These are phyloP conservation scores for Exserohilum turcica DNA, from an alignment of 2,329 filamentous ascomycete species.

Conservation along the genomic window DNA sequence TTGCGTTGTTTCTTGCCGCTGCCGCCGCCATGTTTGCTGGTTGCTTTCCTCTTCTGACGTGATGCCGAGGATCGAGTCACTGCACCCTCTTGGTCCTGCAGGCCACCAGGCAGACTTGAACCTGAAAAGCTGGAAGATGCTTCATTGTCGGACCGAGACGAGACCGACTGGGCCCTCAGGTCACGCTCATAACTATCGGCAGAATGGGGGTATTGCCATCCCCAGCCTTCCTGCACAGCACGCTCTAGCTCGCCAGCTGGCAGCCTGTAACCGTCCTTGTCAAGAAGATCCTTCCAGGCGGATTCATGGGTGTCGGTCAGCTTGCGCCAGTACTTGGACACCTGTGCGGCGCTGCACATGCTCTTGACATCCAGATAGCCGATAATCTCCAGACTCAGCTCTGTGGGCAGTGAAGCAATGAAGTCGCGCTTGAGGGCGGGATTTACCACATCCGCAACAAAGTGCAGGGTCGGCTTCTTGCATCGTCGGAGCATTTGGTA, in stretches of 20 bases:
- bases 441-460: slow-evolving; percentile 89
- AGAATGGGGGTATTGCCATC: slow-evolving; percentile 88
- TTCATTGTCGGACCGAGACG: slow-evolving; percentile 50
- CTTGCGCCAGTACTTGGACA: slow-evolving; percentile 91
- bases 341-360: slow-evolving; percentile 86
- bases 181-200: slow-evolving; percentile 79
- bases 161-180: slow-evolving; percentile 63
- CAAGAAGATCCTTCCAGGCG: slow-evolving; percentile 92
- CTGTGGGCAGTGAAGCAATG: slow-evolving; percentile 77
- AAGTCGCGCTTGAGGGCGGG: slow-evolving; percentile 96
- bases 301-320: slow-evolving; percentile 92
- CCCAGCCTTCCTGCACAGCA: slow-evolving; percentile 91
- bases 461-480: slow-evolving; percentile 82
- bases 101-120: slow-evolving; percentile 17
- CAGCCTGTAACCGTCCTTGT: slow-evolving; percentile 78
- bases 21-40: slow-evolving; percentile 44
- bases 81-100: slow-evolving; percentile 36
- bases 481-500: slow-evolving; percentile 91
- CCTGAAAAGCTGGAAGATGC: slow-evolving; percentile 30
- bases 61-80: slow-evolving; percentile 37
- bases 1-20: slow-evolving; percentile 62
- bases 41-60: slow-evolving; percentile 49
- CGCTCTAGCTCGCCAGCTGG: slow-evolving; percentile 81
- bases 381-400: slow-evolving; percentile 85
- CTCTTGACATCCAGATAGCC: slow-evolving; percentile 84